Base-by-base conservation (phyloP, 768 basidiomycete species). In the Suillus cothurnatus region DNA sequence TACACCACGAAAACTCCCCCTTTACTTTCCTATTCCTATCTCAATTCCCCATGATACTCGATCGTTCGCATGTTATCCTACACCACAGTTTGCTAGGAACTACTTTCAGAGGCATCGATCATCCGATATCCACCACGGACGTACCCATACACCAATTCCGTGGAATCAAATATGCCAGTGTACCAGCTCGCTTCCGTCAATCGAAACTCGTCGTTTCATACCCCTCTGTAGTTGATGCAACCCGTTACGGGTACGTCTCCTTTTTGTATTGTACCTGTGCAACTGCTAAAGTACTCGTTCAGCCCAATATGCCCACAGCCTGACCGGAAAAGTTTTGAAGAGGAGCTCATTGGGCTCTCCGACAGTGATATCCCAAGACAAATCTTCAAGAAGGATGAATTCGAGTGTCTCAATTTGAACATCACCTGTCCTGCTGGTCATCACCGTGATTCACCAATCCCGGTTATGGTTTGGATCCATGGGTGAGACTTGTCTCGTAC, bases 401-500 rank as follows among this genome's bases (percentile, higher is more conserved):
- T 92, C 43, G 88, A 91, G 61, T 93, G 92, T 75, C 80, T 93
- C 28, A 93, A 92, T 72, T 74, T 93, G 66, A 92, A 91, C 75
- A 90, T 93, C 61, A 91, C 90, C n/a, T 84, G 85, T 63, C 92
- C 92, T 12, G 86, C 83, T 31, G 85, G 84, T 21, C 78, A 87
- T 23, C 80, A 75, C 4, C 70, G 82, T 4, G 78, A 79, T 55
- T 88, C 89, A 47, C 82, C 79, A 50, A 67, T 89, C 19, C 92
- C 92, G 7, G 91, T 93, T 68, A 92, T 93, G 91, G 74, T 92
- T 53, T 93, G 91, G 92, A 80, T 93, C n/a, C 92, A 93, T 77
- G 92, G 92, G 91, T 93, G 70, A 52, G 86, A 79, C 11, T 69
- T 49, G 86, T 79, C 26, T 36, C 34, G 28, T 58, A 49, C 23